These are phyloP conservation scores for Cephaloascus albidus DNA, from an alignment of 805 yeast species.

Conservation along the genomic window DNA sequence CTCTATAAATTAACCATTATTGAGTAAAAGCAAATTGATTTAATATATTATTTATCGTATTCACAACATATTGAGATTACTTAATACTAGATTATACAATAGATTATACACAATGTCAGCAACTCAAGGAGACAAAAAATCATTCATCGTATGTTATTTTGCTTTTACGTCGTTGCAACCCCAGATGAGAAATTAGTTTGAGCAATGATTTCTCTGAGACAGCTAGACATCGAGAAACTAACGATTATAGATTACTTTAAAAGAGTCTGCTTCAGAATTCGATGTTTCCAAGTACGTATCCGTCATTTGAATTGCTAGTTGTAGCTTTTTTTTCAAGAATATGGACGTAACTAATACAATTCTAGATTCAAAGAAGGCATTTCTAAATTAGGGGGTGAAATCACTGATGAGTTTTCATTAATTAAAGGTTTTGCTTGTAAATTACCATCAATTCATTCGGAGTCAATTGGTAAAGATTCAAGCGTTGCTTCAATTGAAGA, in stretches of 20 bases:
- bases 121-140: background rate
- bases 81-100: no score
- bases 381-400: constrained; percentile 45
- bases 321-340: no score
- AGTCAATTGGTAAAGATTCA: constrained; percentile 35
- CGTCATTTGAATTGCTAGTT: no score
- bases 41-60: no score
- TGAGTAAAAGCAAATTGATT: no score
- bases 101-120: background rate
- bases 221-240: no score
- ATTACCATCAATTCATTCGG: constrained; percentile 44
- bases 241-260: background rate
- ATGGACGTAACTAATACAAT: no score
- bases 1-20: no score
- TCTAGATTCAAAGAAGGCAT: constrained; percentile 35
- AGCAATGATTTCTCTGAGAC: background rate
- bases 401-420: constrained; percentile 50
- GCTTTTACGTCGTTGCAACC: no score
- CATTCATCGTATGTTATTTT: background rate
- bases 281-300: background rate
- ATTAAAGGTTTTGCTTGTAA: constrained; percentile 61
- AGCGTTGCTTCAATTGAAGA: constrained; percentile 55
- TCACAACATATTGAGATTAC: no score
- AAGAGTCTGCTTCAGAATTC: background rate
- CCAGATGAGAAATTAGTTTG: background rate